Evolutionary conservation across 192 early-diverging fungal genomes (phyloP).

Genomic region (Lobosporangium transversale): DNA sequence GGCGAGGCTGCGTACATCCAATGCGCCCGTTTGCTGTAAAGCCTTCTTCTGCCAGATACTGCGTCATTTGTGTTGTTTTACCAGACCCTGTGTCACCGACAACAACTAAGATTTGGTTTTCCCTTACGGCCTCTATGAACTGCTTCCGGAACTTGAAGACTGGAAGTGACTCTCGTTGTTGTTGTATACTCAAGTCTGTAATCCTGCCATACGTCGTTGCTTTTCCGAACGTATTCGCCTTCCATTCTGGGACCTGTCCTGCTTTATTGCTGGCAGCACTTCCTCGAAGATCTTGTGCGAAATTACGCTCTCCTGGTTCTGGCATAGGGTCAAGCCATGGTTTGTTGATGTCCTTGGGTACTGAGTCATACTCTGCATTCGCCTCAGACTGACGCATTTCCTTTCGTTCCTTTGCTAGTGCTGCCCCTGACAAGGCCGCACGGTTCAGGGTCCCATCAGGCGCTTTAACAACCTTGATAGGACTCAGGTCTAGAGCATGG

Average conservation of each 20-base stretch:
- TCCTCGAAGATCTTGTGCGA: constrained; percentile 93
- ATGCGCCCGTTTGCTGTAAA: constrained; percentile 89
- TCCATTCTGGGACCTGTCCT: constrained; percentile 90
- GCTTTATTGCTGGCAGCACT: constrained; percentile 68
- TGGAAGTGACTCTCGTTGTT: constrained; percentile 88
- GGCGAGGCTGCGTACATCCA: constrained; percentile 98
- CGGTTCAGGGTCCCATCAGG: constrained; percentile 97
- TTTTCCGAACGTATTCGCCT: constrained; percentile 79
- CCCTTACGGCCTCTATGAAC: constrained; percentile 83
- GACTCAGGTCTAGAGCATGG: constrained; percentile 85
- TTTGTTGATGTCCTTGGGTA: constrained; percentile 86
- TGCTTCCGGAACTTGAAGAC: constrained; percentile 82
- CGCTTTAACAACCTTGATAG: constrained; percentile 98
- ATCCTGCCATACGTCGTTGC: constrained; percentile 93
- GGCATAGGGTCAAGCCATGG: constrained; percentile 97
- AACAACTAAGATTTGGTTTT: constrained; percentile 83
- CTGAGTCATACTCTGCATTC: constrained; percentile 80
- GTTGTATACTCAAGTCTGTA: constrained; percentile 83
- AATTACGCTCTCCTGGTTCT: constrained; percentile 86
- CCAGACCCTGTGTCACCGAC: constrained; percentile 98
- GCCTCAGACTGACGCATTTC: constrained; percentile 86
- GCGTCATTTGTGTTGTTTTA: constrained; percentile 99
- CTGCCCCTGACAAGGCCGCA: constrained; percentile 91
- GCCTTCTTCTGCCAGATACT: constrained; percentile 97
- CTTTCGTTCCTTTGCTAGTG: constrained; percentile 93